Evolutionary conservation across 495 filamentous ascomycete genomes (phyloP).

Genomic region (Jackrogersella minutella): DNA sequence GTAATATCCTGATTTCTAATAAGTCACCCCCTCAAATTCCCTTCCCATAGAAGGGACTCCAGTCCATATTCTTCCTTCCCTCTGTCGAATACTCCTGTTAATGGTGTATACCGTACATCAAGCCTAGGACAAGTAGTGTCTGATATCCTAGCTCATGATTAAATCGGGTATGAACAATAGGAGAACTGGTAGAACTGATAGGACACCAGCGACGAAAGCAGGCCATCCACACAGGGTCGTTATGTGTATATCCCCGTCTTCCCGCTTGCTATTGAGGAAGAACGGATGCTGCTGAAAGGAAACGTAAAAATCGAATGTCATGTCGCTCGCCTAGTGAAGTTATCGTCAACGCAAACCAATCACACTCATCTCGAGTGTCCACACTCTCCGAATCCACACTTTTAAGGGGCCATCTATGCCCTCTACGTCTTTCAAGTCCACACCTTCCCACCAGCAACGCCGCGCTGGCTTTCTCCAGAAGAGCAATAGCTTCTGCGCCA

Average conservation of each 20-base stretch:
- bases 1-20: slow-evolving; percentile 18
- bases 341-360: slow-evolving; percentile 77
- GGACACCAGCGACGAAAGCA: slow-evolving; percentile 16
- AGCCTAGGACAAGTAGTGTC: slow-evolving; percentile 21
- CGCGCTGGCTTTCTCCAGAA: slow-evolving; percentile 98
- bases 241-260: slow-evolving; percentile 24
- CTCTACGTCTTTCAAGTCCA: slow-evolving; percentile 89
- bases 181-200: slow-evolving; percentile 3
- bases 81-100: not conserved
- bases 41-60: not conserved
- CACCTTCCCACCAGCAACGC: slow-evolving; percentile 98
- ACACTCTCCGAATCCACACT: slow-evolving; percentile 97
- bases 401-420: slow-evolving; percentile 92
- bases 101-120: slow-evolving; percentile 15
- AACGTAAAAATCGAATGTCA: slow-evolving; percentile 37
- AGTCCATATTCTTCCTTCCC: slow-evolving; percentile 7
- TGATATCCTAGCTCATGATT: slow-evolving; percentile 32
- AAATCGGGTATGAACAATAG: slow-evolving; percentile 33
- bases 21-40: slow-evolving; percentile 22
- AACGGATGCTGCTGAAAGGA: slow-evolving; percentile 26
- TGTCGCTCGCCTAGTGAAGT: slow-evolving; percentile 27
- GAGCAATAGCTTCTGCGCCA: slow-evolving; percentile 97
- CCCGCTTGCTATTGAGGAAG: slow-evolving; percentile 21
- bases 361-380: slow-evolving; percentile 99
- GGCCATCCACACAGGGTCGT: slow-evolving; percentile 18